Evolutionary conservation across 129 eudicot genomes (phyloP).

Genomic region (Ambrosia artemisiifolia): DNA sequence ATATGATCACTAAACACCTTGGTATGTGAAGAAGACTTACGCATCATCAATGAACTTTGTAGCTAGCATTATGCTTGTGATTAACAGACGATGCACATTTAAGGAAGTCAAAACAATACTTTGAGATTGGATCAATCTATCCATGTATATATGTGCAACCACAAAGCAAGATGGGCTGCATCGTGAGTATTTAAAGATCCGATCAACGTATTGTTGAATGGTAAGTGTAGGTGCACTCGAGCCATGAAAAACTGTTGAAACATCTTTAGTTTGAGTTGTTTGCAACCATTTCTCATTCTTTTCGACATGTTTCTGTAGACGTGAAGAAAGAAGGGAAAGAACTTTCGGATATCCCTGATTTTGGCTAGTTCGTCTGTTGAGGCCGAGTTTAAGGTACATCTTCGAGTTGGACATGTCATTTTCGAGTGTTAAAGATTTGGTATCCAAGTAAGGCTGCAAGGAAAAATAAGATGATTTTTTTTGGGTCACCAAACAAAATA

Average conservation of each 20-base stretch:
- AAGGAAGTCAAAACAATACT: slow-evolving; percentile 50
- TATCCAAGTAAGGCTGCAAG: slow-evolving; percentile 39
- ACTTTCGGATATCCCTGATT: slow-evolving; percentile 50
- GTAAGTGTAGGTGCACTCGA: slow-evolving; percentile 66
- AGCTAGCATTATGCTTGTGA: slow-evolving; percentile 74
- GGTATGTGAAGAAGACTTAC: slow-evolving; percentile 45
- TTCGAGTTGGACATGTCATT: slow-evolving; percentile 36
- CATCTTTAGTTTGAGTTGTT: slow-evolving; percentile 41
- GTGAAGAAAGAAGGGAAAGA: slow-evolving; percentile 49
- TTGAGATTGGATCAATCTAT: slow-evolving; percentile 46
- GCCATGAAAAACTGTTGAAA: slow-evolving; percentile 58
- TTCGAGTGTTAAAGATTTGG: slow-evolving; percentile 49
- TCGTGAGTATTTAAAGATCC: slow-evolving; percentile 63
- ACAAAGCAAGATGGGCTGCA: slow-evolving; percentile 86
- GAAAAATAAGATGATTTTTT: background rate
- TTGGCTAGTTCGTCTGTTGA: slow-evolving; percentile 40
- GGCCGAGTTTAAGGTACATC: slow-evolving; percentile 48
- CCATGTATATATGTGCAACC: slow-evolving; percentile 61
- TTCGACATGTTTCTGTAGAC: slow-evolving; percentile 52
- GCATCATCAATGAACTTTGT: slow-evolving; percentile 80
- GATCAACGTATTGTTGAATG: slow-evolving; percentile 60
- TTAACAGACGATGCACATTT: slow-evolving; percentile 69
- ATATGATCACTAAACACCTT: background rate
- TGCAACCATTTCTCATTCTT: slow-evolving; percentile 53
- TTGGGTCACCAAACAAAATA: background rate